Conservation (phyloP, 108 stramenopile species). For the Bacterosira constricta region DNA sequence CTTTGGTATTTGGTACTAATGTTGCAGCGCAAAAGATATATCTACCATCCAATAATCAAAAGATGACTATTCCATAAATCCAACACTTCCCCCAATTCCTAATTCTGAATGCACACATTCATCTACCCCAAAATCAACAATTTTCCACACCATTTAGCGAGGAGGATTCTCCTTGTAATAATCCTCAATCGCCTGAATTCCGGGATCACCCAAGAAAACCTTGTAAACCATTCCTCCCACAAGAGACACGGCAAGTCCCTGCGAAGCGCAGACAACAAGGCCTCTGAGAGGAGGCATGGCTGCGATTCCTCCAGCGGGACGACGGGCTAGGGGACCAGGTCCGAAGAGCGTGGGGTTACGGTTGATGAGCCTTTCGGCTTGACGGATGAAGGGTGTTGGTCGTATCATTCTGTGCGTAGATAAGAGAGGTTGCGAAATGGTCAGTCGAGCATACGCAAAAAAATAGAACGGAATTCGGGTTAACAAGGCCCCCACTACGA, state of each 20-base stretch:
- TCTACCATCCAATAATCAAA: too few relatives aligned
- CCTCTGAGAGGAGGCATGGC: slow-evolving; percentile 77
- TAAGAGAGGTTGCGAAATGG: too few relatives aligned
- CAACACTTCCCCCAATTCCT: too few relatives aligned
- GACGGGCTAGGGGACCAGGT: slow-evolving; percentile 78
- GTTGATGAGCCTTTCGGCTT: slow-evolving; percentile 65
- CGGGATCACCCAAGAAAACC: slow-evolving; percentile 64
- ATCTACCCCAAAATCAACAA: not conserved
- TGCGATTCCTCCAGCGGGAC: slow-evolving; percentile 61
- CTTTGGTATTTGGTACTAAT: too few relatives aligned
- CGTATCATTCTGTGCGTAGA: not conserved
- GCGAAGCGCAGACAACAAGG: slow-evolving; percentile 63
- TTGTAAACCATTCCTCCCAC: slow-evolving; percentile 65
- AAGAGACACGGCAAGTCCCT: slow-evolving; percentile 67
- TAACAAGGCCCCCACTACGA: too few relatives aligned
- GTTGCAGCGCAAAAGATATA: too few relatives aligned
- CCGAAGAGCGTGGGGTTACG: slow-evolving; percentile 74
- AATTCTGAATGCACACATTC: too few relatives aligned
- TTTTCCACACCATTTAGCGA: slow-evolving; percentile 44
- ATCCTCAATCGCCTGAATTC: slow-evolving; percentile 61
- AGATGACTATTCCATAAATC: too few relatives aligned
- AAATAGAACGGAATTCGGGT: too few relatives aligned
- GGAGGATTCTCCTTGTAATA: slow-evolving; percentile 90
- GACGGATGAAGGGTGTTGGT: slow-evolving; percentile 28
- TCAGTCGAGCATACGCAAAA: too few relatives aligned